A percentile compares a stretch with the other conserved stretches of the same genome.
Conservation (phyloP, 129 eudicot genomes). For the Deinandra increscens region DNA sequence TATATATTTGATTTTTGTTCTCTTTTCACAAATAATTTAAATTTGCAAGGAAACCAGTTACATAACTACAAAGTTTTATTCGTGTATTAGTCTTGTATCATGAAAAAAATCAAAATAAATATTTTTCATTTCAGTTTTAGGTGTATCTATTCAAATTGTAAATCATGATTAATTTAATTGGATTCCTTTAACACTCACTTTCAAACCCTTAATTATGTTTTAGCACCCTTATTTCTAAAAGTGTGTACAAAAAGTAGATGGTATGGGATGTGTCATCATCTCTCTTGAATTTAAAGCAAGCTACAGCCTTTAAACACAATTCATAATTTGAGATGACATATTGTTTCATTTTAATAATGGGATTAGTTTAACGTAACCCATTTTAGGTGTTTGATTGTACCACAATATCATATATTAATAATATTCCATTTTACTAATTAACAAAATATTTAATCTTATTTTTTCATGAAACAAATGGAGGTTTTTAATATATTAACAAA, state of each 20-base stretch:
- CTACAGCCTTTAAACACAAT: conserved; percentile 28
- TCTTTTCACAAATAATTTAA: neutral
- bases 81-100: neutral
- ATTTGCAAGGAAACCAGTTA: neutral
- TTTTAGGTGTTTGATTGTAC: too few species aligned
- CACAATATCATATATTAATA: too few species aligned
- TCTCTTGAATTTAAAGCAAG: conserved; percentile 31
- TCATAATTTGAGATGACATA: conserved; percentile 23
- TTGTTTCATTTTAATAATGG: conserved; percentile 7
- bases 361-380: neutral
- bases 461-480: too few species aligned
- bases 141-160: neutral
- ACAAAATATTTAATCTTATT: too few species aligned
- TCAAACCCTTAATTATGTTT: neutral
- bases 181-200: conserved; percentile 3
- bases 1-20: too few species aligned
- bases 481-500: too few species aligned
- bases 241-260: conserved; percentile 22
- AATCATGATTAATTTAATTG: neutral
- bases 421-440: too few species aligned
- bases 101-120: neutral
- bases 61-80: neutral
- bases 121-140: neutral
- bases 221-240: too few species aligned
- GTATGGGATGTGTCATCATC: conserved; percentile 20